Conservation (phyloP, 768 basidiomycete genomes). For the Pleurotus tuber-regium region DNA sequence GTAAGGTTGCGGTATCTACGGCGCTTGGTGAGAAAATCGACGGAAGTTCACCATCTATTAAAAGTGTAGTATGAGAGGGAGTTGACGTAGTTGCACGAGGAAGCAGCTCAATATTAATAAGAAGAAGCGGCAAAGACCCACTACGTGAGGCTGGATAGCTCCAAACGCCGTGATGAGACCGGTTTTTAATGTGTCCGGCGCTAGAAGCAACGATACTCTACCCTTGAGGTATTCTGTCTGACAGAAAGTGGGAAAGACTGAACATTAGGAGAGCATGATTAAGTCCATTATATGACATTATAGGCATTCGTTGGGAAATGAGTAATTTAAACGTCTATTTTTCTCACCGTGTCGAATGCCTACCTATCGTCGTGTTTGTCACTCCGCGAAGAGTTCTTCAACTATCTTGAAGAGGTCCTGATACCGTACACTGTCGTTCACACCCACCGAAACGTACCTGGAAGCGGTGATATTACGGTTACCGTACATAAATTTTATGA, state of each 20-base stretch:
- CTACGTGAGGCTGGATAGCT: no score
- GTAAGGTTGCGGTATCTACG: background rate
- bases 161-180: background rate
- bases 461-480: no score
- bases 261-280: background rate
- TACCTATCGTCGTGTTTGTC: no score
- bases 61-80: background rate
- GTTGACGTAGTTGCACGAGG: background rate
- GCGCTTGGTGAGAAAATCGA: background rate
- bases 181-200: constrained; percentile 1
- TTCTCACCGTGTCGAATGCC: background rate
- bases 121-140: no score
- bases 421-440: no score
- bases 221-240: background rate
- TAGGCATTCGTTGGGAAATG: background rate
- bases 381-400: no score
- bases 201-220: background rate
- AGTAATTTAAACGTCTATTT: background rate
- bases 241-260: background rate
- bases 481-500: no score
- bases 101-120: no score
- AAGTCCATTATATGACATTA: constrained; percentile 2
- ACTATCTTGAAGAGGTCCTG: no score
- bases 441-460: no score
- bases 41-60: background rate